Conservation (phyloP, 306 rosid species). For the Coriaria nepalensis region DNA sequence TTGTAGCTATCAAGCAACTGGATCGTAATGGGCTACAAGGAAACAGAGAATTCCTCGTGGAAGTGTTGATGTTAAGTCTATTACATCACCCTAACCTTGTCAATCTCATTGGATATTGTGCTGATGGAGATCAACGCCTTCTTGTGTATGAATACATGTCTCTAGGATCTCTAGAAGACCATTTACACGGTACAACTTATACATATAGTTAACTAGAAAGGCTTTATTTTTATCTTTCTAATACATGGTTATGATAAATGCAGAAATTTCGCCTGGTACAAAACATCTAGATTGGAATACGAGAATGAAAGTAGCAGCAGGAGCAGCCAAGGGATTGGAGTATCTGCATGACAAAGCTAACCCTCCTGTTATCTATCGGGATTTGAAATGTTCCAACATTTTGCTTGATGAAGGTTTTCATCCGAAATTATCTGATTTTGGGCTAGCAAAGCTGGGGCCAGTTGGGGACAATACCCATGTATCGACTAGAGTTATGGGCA, state of each 20-base stretch:
- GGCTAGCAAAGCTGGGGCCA: conserved; percentile 91
- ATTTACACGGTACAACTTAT: conserved; percentile 54
- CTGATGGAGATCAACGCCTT: conserved; percentile 97
- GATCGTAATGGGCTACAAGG: conserved; percentile 92
- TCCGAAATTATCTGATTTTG: conserved; percentile 88
- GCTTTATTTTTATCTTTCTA: neutral
- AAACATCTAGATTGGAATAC: conserved; percentile 76
- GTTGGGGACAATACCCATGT: conserved; percentile 88
- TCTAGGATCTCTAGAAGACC: conserved; percentile 86
- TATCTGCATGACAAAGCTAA: conserved; percentile 80
- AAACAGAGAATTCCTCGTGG: conserved; percentile 87
- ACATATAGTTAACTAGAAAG: no score
- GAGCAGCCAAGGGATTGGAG: conserved; percentile 84
- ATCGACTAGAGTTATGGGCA: conserved; percentile 96
- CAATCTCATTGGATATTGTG: conserved; percentile 87
- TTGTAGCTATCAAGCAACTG: conserved; percentile 85
- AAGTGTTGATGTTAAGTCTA: conserved; percentile 85
- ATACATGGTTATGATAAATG: conserved; percentile 5
- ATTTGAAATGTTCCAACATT: conserved; percentile 84
- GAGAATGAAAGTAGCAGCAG: conserved; percentile 86
- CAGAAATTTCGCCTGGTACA: conserved; percentile 65
- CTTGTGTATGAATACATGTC: conserved; percentile 88
- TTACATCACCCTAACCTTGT: conserved; percentile 93
- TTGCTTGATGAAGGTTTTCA: conserved; percentile 76
- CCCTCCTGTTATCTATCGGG: conserved; percentile 96